A percentile compares a stretch with the other conserved stretches of the same genome.
These are phyloP conservation scores for Cryptosporidium tyzzeri DNA, from an alignment of 169 alveolate species.

Conservation along the genomic window DNA sequence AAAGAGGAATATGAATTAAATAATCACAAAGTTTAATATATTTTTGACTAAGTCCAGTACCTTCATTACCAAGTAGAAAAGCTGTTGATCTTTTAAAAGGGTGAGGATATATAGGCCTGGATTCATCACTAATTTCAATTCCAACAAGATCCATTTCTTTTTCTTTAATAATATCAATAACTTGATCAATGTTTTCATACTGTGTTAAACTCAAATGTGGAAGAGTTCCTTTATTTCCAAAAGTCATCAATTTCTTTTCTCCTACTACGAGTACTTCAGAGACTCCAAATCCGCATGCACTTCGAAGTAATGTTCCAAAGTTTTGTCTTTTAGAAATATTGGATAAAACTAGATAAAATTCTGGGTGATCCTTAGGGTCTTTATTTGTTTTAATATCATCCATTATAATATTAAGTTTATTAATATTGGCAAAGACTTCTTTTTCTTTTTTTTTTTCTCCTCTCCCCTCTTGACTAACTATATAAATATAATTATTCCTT, in stretches of 20 bases:
- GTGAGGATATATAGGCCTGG: conserved; percentile 84
- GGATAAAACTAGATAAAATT: conserved; percentile 77
- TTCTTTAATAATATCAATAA: conserved; percentile 76
- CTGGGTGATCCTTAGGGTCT: conserved; percentile 3
- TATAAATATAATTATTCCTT: too few relatives aligned
- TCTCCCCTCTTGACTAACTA: too few relatives aligned
- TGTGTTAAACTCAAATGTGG: conserved; percentile 75
- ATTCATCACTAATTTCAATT: conserved; percentile 85
- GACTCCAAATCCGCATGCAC: conserved; percentile 81
- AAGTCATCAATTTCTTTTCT: conserved; percentile 75
- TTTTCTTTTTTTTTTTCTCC: too few relatives aligned
- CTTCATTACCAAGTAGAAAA: conserved; percentile 92
- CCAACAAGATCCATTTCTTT: conserved; percentile 85
- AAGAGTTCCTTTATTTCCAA: conserved; percentile 82
- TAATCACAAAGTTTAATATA: conserved; percentile 89
- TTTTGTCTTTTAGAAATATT: conserved; percentile 80
- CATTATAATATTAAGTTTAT: neutral
- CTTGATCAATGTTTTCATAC: conserved; percentile 72
- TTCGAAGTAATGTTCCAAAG: conserved; percentile 79
- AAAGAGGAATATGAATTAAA: conserved; percentile 90
- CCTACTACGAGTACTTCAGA: conserved; percentile 80
- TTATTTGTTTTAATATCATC: neutral
- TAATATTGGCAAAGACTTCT: too few relatives aligned
- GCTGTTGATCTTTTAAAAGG: conserved; percentile 90
- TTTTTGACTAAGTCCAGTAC: conserved; percentile 88